Percentiles rank a stretch among this genome's conserved stretches.
Evolutionary conservation across 495 filamentous ascomycete species (phyloP).

Genomic region (Penicillium salamii): DNA sequence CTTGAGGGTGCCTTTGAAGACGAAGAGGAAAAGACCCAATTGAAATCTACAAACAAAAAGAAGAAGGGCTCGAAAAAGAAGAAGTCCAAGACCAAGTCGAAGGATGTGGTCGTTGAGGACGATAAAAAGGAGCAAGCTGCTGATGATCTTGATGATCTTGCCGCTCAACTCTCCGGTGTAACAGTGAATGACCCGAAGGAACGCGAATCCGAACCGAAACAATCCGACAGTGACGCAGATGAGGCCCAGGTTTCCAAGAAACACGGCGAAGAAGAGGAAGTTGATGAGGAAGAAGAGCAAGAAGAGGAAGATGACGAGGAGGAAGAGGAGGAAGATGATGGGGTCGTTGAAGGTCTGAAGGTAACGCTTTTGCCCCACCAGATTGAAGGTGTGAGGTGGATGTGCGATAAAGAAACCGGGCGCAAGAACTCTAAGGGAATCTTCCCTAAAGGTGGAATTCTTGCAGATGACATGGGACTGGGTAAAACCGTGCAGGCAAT

Average conservation of each 20-base stretch:
- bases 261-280: conserved; percentile 57
- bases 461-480: conserved; percentile 92
- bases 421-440: conserved; percentile 69
- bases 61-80: conserved; percentile 46
- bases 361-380: conserved; percentile 90
- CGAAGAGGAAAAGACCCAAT: conserved; percentile 61
- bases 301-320: conserved; percentile 51
- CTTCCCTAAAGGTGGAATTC: conserved; percentile 80
- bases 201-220: conserved; percentile 12
- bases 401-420: conserved; percentile 84
- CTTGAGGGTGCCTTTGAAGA: conserved; percentile 86
- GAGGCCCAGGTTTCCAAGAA: conserved; percentile 25
- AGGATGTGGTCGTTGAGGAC: conserved; percentile 33
- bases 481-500: conserved; percentile 92
- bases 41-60: conserved; percentile 52
- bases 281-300: conserved; percentile 29
- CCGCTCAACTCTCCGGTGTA: conserved; percentile 58
- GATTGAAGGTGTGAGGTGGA: conserved; percentile 88
- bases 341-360: conserved; percentile 75
- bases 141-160: conserved; percentile 50
- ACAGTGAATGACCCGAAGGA: conserved; percentile 43
- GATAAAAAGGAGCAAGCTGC: conserved; percentile 19
- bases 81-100: conserved; percentile 34
- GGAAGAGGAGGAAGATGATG: conserved; percentile 69
- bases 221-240: conserved; percentile 8